Conservation (phyloP, 257 asterid species). For the Mentha longifolia region DNA sequence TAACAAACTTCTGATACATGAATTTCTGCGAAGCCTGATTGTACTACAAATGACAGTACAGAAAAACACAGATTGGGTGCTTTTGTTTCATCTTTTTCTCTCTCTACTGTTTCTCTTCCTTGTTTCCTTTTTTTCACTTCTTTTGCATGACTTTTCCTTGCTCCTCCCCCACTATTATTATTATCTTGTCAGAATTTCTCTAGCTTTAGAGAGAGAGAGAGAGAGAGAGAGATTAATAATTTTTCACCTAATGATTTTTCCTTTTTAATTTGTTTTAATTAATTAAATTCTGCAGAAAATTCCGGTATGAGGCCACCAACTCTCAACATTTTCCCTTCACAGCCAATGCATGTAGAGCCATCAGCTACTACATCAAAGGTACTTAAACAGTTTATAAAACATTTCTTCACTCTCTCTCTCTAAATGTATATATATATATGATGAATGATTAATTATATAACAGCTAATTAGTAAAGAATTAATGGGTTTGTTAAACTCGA, state of each 20-base stretch:
- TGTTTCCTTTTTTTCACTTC: conserved; percentile 8
- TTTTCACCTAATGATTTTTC: background rate
- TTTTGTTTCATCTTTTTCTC: conserved; percentile 35
- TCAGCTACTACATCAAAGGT: conserved; percentile 70
- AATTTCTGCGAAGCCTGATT: conserved; percentile 41
- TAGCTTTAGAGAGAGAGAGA: background rate
- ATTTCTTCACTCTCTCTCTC: conserved; percentile 4
- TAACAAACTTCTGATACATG: conserved; percentile 50
- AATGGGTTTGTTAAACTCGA: conserved; percentile 37
- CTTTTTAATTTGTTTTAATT: background rate
- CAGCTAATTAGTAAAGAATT: conserved; percentile 2
- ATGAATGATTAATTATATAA: background rate
- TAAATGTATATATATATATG: background rate
- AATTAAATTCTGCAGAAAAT: conserved; percentile 49
- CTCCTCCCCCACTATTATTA: conserved; percentile 5
- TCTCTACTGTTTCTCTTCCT: background rate
- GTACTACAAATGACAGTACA: conserved; percentile 34
- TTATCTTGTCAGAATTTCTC: conserved; percentile 24
- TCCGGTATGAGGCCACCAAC: conserved; percentile 81
- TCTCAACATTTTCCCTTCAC: conserved; percentile 90
- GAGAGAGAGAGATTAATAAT: background rate
- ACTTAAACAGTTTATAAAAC: conserved; percentile 18
- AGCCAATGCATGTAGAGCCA: conserved; percentile 94
- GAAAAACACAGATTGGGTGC: conserved; percentile 33
- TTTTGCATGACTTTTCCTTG: conserved; percentile 31